Evolutionary conservation across 1,284 basidiomycete species (phyloP).

Genomic region (Ustilago xerochloae): DNA sequence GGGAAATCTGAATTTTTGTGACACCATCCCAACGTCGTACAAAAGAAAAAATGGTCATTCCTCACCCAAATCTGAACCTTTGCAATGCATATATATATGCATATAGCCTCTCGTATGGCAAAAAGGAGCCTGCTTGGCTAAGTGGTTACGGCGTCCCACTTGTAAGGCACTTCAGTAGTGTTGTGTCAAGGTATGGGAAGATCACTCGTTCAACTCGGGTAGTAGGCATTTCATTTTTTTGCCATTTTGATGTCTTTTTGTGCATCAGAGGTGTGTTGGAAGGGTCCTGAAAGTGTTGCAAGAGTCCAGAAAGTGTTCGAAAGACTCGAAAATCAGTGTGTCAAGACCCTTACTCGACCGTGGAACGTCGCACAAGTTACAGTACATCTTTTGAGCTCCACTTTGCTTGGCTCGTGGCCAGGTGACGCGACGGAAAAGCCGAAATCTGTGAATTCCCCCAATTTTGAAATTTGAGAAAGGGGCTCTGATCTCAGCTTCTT

Average conservation of each 20-base stretch:
- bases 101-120: no score
- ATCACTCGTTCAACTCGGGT: slow-evolving; percentile 7
- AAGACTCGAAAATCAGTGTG: no score
- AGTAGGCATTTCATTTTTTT: neutral
- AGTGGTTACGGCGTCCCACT: neutral
- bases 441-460: no score
- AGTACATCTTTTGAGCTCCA: neutral
- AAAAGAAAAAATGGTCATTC: no score
- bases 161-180: neutral
- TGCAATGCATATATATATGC: no score
- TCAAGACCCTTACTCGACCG: no score
- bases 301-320: neutral
- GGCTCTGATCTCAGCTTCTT: no score
- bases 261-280: neutral
- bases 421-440: neutral
- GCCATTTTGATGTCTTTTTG: no score
- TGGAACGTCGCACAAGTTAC: neutral
- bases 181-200: neutral
- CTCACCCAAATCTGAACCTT: no score
- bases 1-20: no score
- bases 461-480: no score
- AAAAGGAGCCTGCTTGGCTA: neutral
- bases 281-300: neutral
- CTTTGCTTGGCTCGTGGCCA: neutral
- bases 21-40: no score